These are phyloP conservation scores for Paracorniculantispora psalliotae DNA, from an alignment of 2,329 filamentous ascomycete genomes.

Conservation along the genomic window DNA sequence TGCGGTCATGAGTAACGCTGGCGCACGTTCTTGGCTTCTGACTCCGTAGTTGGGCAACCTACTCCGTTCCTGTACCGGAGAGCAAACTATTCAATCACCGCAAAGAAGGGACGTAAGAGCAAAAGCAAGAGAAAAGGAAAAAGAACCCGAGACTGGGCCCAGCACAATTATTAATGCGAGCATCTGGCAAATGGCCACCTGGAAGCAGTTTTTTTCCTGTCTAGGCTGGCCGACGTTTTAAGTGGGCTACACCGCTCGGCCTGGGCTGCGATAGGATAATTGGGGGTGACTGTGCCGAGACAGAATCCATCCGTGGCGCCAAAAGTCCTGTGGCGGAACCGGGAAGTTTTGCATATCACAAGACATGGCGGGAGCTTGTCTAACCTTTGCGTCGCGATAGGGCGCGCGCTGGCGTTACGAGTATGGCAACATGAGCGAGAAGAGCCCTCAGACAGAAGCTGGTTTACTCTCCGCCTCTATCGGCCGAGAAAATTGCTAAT, in stretches of 20 bases:
- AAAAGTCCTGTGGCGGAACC: not conserved
- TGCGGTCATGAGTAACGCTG: not conserved
- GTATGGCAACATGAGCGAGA: not conserved
- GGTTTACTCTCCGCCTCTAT: not conserved
- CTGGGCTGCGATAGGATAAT: not conserved
- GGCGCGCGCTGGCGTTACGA: not conserved
- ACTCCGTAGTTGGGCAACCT: not conserved
- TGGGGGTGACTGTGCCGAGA: not conserved
- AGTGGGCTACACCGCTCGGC: not conserved
- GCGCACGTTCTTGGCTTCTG: not conserved
- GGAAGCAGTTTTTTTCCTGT: not conserved
- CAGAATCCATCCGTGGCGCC: not conserved
- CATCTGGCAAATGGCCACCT: not conserved
- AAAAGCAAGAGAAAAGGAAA: not conserved
- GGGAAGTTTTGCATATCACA: not conserved
- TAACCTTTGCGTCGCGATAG: not conserved
- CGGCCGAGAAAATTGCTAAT: not conserved
- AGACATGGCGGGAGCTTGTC: not conserved
- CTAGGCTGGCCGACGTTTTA: not conserved
- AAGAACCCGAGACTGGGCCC: not conserved
- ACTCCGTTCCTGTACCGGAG: not conserved
- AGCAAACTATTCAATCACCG: not conserved
- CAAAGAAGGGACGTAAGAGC: not conserved
- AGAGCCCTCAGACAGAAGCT: not conserved
- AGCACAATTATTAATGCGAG: not conserved